Conservation (phyloP, 1,284 basidiomycete genomes). For the Leucoagaricus sp. region DNA sequence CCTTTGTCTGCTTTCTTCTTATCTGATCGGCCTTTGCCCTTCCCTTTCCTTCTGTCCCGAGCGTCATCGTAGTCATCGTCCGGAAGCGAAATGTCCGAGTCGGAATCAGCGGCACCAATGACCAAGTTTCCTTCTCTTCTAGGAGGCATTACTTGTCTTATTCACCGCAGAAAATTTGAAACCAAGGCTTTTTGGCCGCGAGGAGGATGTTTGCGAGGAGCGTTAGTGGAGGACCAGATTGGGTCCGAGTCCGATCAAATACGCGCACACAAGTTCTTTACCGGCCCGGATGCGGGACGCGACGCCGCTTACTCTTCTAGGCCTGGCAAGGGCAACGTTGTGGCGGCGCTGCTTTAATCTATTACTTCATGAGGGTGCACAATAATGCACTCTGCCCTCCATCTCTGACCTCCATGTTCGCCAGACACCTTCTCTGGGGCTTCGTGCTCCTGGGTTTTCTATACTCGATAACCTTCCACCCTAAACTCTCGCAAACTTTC, state of each 20-base stretch:
- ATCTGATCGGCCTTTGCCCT: constrained; percentile 43
- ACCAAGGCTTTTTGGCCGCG: neutral
- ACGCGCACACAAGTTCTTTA: constrained; percentile 7
- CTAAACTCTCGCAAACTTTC: constrained; percentile 10
- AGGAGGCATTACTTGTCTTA: constrained; percentile 26
- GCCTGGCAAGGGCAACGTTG: constrained; percentile 15
- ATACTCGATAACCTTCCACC: constrained; percentile 5
- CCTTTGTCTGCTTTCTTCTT: constrained; percentile 43
- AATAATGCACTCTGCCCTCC: constrained; percentile 1
- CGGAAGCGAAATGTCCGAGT: constrained; percentile 48
- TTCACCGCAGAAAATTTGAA: neutral
- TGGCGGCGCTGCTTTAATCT: constrained; percentile 10
- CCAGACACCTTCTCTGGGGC: constrained; percentile 8
- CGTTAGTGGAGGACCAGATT: neutral
- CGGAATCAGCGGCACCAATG: constrained; percentile 51
- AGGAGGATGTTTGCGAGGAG: neutral
- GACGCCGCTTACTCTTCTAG: neutral
- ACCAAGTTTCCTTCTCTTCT: constrained; percentile 28
- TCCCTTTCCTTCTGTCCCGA: constrained; percentile 35
- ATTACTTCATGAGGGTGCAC: neutral
- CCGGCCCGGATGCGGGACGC: neutral
- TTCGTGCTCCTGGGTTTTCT: constrained; percentile 12
- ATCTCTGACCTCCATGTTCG: constrained; percentile 10
- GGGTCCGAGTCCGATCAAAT: neutral
- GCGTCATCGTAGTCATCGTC: constrained; percentile 40